Evolutionary conservation across 1,284 basidiomycete genomes (phyloP).

Genomic region (Boletus sp.): DNA sequence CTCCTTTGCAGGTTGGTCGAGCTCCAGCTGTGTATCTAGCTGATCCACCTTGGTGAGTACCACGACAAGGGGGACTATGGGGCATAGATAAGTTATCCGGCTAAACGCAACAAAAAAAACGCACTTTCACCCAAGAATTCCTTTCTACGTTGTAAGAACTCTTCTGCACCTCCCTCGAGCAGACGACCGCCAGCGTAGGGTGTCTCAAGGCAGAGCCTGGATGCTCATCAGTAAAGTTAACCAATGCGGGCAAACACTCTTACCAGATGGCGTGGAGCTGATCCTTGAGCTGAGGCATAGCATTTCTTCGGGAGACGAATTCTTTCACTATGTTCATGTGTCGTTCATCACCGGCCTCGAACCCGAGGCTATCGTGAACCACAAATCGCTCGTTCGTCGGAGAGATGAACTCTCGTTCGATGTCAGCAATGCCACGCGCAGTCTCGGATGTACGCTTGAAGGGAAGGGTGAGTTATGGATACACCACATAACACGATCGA

Average conservation of each 20-base stretch:
- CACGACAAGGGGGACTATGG: constrained; percentile 18
- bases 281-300: constrained; percentile 4
- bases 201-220: constrained; percentile 16
- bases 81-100: not conserved
- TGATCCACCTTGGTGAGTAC: constrained; percentile 19
- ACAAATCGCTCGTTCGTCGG: constrained; percentile 12
- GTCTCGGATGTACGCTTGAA: constrained; percentile 7
- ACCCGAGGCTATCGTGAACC: constrained; percentile 20
- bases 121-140: constrained; percentile 17
- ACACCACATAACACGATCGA: not conserved
- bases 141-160: constrained; percentile 8
- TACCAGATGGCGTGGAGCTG: constrained; percentile 21
- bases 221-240: not conserved
- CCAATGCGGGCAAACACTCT: not conserved
- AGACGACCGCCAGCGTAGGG: constrained; percentile 17
- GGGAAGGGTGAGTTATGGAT: not conserved
- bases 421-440: constrained; percentile 5
- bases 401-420: constrained; percentile 12
- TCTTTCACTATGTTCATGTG: constrained; percentile 7
- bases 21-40: constrained; percentile 1
- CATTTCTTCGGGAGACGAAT: constrained; percentile 8
- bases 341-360: constrained; percentile 13
- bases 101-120: not conserved
- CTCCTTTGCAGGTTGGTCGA: not conserved
- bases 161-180: constrained; percentile 13